Evolutionary conservation across 257 asterid species (phyloP), one percentile per base, ranked within the genome.

Genomic region (Echium plantagineum): DNA sequence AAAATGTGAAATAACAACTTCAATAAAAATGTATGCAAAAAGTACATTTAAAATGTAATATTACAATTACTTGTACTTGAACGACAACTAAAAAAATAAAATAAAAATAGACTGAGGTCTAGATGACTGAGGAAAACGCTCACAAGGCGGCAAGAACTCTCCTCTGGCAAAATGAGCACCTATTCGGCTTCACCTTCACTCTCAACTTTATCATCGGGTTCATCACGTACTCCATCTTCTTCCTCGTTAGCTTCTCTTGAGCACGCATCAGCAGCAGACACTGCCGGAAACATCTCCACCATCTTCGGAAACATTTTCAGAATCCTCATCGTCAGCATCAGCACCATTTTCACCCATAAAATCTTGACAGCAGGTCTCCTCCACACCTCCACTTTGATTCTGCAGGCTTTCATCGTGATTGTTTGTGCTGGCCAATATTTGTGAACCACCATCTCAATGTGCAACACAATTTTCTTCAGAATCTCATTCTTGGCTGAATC

Each of bases 171-270:
- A 75, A 62, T 80, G 95, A 69, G 85, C 84, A 61, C 80, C 85
- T 69, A n/a, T n/a, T 86, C 99, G 0, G 83, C 97, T 70, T 94
- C 99, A 70, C 91, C 95, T 76, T 89, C 99, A 79, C 96, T 85
- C 84, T 84, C 99, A 26, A 77, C 95, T 82, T 89, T 86, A 42
- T 84, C 90, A 70, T 93, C 94, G 65, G 75, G 64, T 31, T 80
- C 95, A 61, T 83, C 96, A 59, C 73, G 94, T 57, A 80, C 95
- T 57, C 73, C 87, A 38, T 77, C 95, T 80, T 85, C 96, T 74
- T 85, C 97, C 69, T 82, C 94, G 1, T 72, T 85, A 72, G 86
- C 96, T 77, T 88, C 95, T 59, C 84, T 75, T 31, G 94, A 84
- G 76, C 96, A 83, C 67, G 77, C 95, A 63, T 82, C 94, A 55